phyloP scores from a whole-genome alignment of 164 flowering plant species.

The Umbilicus rupestris region DNA sequence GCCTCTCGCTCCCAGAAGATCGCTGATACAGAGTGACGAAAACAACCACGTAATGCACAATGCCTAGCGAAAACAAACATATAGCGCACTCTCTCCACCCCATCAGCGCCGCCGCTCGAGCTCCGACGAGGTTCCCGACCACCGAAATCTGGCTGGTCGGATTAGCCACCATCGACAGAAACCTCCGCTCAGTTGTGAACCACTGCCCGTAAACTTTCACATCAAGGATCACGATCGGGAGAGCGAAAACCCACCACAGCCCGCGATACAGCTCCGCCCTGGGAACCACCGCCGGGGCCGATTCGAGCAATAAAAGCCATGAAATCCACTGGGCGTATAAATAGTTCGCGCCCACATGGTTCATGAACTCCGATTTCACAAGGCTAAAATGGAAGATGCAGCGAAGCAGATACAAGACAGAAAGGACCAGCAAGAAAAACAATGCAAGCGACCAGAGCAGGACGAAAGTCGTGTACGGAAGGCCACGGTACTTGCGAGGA shows the following conservation, averaged over 20 bases:
- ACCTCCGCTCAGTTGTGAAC: constrained; percentile 19
- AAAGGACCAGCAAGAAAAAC: constrained; percentile 6
- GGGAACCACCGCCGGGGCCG: constrained; percentile 12
- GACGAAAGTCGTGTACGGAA: constrained; percentile 13
- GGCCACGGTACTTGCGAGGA: neutral
- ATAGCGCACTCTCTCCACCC: constrained; percentile 21
- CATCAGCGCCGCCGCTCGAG: constrained; percentile 18
- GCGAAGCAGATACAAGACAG: constrained; percentile 17
- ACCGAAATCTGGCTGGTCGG: constrained; percentile 22
- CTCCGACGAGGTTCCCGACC: constrained; percentile 19
- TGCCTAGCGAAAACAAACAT: constrained; percentile 24
- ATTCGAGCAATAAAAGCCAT: constrained; percentile 23
- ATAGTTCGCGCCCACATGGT: constrained; percentile 20
- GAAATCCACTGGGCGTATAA: constrained; percentile 21
- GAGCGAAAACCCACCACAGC: constrained; percentile 17
- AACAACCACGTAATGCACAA: constrained; percentile 20
- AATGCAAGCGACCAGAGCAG: constrained; percentile 16
- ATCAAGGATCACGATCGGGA: constrained; percentile 18
- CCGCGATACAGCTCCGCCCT: neutral
- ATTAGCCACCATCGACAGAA: constrained; percentile 17
- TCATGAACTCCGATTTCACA: constrained; percentile 20
- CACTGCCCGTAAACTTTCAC: constrained; percentile 24
- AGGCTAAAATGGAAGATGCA: constrained; percentile 17
- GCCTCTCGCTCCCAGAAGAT: constrained; percentile 9
- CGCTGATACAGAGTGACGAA: constrained; percentile 22